phyloP scores from a whole-genome alignment of 176 grass and related monocot genomes.

The Tuctoria greenei region DNA sequence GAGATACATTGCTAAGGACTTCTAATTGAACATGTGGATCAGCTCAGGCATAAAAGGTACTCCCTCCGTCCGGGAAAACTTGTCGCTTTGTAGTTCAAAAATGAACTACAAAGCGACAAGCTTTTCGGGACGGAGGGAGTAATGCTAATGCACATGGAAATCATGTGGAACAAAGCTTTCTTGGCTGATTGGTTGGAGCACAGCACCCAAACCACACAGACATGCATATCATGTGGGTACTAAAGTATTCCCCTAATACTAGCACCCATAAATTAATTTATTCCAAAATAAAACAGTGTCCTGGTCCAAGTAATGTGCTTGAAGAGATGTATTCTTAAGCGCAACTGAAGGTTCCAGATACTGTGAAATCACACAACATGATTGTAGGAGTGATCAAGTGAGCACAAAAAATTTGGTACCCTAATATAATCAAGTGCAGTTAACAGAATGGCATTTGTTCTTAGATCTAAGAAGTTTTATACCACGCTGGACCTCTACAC shows the following conservation, averaged over 20 bases:
- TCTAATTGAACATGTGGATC: constrained; percentile 12
- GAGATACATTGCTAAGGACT: background rate
- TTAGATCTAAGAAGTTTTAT: constrained; percentile 1
- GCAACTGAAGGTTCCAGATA: background rate
- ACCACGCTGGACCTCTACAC: background rate
- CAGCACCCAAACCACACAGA: too few relatives aligned
- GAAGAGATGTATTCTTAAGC: constrained; percentile 9
- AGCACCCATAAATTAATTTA: constrained; percentile 11
- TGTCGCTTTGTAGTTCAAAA: too few relatives aligned
- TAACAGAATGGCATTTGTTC: background rate
- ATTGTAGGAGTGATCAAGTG: constrained; percentile 14
- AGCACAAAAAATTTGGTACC: background rate
- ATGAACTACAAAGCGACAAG: too few relatives aligned
- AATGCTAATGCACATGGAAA: too few relatives aligned
- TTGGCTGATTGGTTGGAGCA: too few relatives aligned
- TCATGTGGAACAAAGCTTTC: too few relatives aligned
- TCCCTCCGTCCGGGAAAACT: too few relatives aligned
- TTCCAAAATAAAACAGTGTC: constrained; percentile 17
- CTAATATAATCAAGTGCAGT: background rate
- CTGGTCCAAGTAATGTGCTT: constrained; percentile 19
- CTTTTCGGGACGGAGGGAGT: too few relatives aligned
- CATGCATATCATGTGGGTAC: constrained; percentile 27
- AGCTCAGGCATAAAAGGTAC: constrained; percentile 27
- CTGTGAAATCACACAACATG: constrained; percentile 16
- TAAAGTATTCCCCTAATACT: constrained; percentile 29